phyloP scores from a whole-genome alignment of 108 stramenopile species.

The Pseudonitzschia multiseries region DNA sequence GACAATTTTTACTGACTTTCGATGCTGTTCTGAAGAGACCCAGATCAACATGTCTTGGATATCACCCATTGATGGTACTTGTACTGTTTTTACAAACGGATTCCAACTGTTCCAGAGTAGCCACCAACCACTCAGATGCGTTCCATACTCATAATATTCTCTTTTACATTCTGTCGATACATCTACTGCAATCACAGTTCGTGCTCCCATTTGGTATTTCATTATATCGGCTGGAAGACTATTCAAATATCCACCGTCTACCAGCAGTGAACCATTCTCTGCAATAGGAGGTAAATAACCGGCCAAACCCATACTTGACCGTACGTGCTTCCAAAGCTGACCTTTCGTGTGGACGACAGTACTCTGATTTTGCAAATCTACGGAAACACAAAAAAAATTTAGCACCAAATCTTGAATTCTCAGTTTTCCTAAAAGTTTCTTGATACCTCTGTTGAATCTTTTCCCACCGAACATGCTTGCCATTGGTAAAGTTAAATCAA shows the following conservation, averaged over 20 bases:
- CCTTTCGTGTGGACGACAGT: constrained; percentile 48
- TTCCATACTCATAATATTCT: constrained; percentile 58
- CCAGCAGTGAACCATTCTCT: constrained; percentile 45
- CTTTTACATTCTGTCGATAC: constrained; percentile 28
- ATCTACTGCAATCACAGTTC: constrained; percentile 59
- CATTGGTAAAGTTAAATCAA: constrained; percentile 56
- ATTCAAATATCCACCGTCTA: constrained; percentile 73
- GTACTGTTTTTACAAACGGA: constrained; percentile 56
- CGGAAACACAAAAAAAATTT: constrained; percentile 58
- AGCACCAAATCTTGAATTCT: constrained; percentile 64
- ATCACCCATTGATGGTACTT: constrained; percentile 57
- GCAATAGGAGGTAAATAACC: constrained; percentile 65
- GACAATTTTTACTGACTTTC: constrained; percentile 24
- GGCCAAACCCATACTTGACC: constrained; percentile 58
- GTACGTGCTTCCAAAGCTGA: constrained; percentile 53
- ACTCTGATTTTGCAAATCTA: constrained; percentile 41
- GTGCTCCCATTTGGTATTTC: constrained; percentile 43
- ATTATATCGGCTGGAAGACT: constrained; percentile 61
- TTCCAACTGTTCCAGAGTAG: constrained; percentile 50
- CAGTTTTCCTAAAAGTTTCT: constrained; percentile 37
- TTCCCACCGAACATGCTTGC: constrained; percentile 41
- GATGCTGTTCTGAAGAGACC: constrained; percentile 50
- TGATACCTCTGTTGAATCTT: constrained; percentile 52
- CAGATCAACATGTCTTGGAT: constrained; percentile 45
- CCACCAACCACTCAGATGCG: constrained; percentile 49